Evolutionary conservation across 768 basidiomycete species (phyloP), one percentile per base, ranked within the genome.

Genomic region (Panaeolus papilionaceus): DNA sequence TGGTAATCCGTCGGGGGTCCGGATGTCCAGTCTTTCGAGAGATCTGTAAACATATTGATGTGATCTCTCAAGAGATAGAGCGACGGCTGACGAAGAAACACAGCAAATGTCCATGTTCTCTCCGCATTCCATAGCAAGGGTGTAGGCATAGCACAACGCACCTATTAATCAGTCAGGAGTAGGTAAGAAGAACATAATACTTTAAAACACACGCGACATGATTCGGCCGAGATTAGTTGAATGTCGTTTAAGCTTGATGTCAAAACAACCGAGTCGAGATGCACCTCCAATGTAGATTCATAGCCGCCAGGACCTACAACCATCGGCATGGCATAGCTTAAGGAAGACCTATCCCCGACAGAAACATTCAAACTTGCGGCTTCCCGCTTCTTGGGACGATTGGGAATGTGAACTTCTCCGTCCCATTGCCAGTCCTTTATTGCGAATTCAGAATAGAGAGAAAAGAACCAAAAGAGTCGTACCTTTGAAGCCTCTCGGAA

Each of bases 371-470:
- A 85, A 70, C 88, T 90, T 39, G 92, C 88, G 40, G 89, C 80
- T 76, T 92, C 89, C 63, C 90, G 85, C 69, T 84, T 84, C 64
- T 83, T 84, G 38, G 83, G 83, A 65, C 85, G 83, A 61, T 82
- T 77, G 0, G 85, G 85, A 18, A 84, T 71, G 20, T 85, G 79
- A 6, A 75, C 74, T 38, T 81, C 72, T 38, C 88, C 89, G 75
- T 98, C 97, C 91, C 92, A 98, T 75, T 91, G 88, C 97, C 97
- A 99, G 77, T 98, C 92, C 92, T 94, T 58, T 40, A 58, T 26
- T 1, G 63, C 28, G 33, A 33, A 9, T 23, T 68, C 54, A 66
- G 63, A 33, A 11, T 63, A 6, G 20, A 33, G 14, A 49, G 11
- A 63, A n/a, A 62, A 61, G 20, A 23, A 28, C 6, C 20, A 16